Evolutionary conservation across 345 rosid species (phyloP), one percentile per base, ranked within the genome.

Genomic region (Boechera stricta): DNA sequence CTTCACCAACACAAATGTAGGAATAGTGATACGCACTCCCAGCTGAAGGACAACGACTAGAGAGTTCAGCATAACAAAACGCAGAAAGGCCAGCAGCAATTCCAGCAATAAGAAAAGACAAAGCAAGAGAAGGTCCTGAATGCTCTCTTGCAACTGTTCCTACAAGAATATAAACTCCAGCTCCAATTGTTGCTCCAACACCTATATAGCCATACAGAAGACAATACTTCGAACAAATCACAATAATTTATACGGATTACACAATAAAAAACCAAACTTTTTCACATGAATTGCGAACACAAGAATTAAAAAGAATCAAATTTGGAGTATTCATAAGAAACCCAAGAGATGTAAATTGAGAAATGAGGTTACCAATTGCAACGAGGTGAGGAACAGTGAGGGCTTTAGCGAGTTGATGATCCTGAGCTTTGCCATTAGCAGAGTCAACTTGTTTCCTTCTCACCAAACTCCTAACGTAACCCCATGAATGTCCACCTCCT

Each of bases 11-110:
- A 78, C 99, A 94, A 64, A 94, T 92, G 86, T 94, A 94, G 1
- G 99, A 82, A 82, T 92, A 94, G 67, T 94, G 99, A 78, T 94
- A 94, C n/a, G 99, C 99, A 77, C 99, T 94, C 38, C 99, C 99
- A 58, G 99, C 99, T 38, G 99, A 94, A 1, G 99, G 99, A 67
- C 98, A 94, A 33, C 99, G 95, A 73, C 93, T 82, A n/a, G 97
- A 86, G 66, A 94, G 99, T 66, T 94, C 99, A 0, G 99, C 99
- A 84, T 94, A 94, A 77, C 99, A 94, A 79, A 92, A 90, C 7
- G 99, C 98, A 4, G 99, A 92, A 51, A 94, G 96, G 8, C 89
- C 97, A 45, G 99, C 94, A 11, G 99, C 98, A 33, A 90, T 82
- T 72, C 97, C 99, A 85, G 99, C 99, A 18, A 92, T 86, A 21